These are phyloP conservation scores for Leishmania lainsoni DNA, from an alignment of 208 protist genomes.

Conservation along the genomic window DNA sequence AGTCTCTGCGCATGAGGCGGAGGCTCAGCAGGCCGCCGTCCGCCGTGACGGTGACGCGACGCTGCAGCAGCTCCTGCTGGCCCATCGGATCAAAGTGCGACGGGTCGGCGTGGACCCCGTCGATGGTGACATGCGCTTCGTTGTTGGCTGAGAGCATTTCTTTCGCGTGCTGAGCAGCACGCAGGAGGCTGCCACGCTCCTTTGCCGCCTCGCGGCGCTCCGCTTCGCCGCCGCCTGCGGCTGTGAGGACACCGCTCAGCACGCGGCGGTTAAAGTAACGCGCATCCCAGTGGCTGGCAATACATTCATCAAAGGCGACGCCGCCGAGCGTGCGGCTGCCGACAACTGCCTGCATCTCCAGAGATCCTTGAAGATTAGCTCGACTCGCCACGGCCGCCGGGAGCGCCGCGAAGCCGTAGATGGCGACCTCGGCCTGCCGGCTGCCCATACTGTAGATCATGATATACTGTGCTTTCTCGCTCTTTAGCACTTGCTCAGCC, in stretches of 20 bases:
- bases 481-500: constrained; percentile 45
- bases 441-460: constrained; percentile 92
- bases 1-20: constrained; percentile 52
- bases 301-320: constrained; percentile 82
- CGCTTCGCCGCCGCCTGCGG: constrained; percentile 17
- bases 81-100: constrained; percentile 16
- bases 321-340: constrained; percentile 79
- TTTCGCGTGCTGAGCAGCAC: constrained; percentile 78
- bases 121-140: constrained; percentile 79
- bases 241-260: constrained; percentile 8
- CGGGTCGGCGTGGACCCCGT: constrained; percentile 55
- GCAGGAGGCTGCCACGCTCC: constrained; percentile 72
- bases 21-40: constrained; percentile 40
- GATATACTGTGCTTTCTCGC: constrained; percentile 35
- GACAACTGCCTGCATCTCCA: constrained; percentile 41
- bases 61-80: constrained; percentile 18
- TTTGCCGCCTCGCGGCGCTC: constrained; percentile 25
- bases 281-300: constrained; percentile 80
- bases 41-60: constrained; percentile 10
- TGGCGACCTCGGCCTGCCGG: constrained; percentile 67
- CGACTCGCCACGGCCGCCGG: constrained; percentile 13
- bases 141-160: constrained; percentile 91
- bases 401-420: constrained; percentile 53
- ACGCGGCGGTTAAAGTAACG: constrained; percentile 47
- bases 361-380: neutral